Conservation (phyloP, 345 rosid species). For the Bretschneidera sinensis region DNA sequence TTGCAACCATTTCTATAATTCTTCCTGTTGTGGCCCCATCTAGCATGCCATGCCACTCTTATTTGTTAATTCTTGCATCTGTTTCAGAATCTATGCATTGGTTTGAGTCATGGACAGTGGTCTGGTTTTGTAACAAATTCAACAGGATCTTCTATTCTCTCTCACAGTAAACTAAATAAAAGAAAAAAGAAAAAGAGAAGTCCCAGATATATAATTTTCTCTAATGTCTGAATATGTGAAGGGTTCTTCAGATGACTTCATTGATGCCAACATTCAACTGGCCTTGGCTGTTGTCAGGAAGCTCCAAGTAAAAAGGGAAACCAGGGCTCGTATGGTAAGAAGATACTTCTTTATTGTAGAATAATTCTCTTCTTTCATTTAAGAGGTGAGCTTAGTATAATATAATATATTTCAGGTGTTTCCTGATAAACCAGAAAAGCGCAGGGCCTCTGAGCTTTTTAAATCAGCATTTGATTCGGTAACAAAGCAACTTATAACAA, state of each 20-base stretch:
- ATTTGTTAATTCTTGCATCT: not conserved
- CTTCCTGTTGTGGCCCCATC: not conserved
- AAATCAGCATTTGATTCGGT: slow-evolving; percentile 78
- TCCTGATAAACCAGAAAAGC: slow-evolving; percentile 85
- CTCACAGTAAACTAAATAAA: too few relatives aligned
- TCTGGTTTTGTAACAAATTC: not conserved
- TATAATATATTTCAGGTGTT: slow-evolving; percentile 53
- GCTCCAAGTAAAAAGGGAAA: slow-evolving; percentile 64
- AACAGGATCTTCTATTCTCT: not conserved
- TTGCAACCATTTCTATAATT: not conserved
- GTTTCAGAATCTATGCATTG: not conserved
- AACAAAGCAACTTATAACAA: slow-evolving; percentile 15
- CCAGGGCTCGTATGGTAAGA: slow-evolving; percentile 81
- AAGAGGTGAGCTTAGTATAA: not conserved
- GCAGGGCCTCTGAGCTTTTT: slow-evolving; percentile 72
- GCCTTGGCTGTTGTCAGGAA: slow-evolving; percentile 72
- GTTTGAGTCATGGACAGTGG: not conserved
- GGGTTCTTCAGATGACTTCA: slow-evolving; percentile 98
- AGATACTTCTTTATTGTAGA: slow-evolving; percentile 8
- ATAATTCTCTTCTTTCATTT: slow-evolving; percentile 8
- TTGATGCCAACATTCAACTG: slow-evolving; percentile 88
- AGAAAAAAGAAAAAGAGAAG: not conserved
- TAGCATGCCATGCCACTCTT: not conserved
- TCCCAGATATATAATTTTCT: slow-evolving; percentile 18
- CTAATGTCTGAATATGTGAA: slow-evolving; percentile 46